phyloP scores from a whole-genome alignment of 2,329 filamentous ascomycete species.

The Xylariaceae sp. region DNA sequence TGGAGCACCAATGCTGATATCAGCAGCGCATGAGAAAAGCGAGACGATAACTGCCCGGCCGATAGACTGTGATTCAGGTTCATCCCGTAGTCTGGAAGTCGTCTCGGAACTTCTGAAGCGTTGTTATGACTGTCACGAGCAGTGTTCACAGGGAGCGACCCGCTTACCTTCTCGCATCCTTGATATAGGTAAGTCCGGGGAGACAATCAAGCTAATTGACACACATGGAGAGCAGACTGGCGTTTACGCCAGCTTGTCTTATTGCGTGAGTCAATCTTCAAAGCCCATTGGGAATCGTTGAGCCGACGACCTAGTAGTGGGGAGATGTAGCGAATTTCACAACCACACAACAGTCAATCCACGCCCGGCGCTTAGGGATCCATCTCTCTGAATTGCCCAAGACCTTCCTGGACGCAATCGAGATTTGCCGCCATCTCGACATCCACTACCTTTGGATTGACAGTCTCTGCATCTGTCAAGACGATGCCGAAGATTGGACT shows the following conservation, averaged over 20 bases:
- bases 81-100: constrained; percentile 1
- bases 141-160: background rate
- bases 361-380: background rate
- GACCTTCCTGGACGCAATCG: constrained; percentile 1
- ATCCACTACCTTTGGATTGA: constrained; percentile 3
- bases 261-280: constrained; percentile 6
- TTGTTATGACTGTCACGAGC: constrained; percentile 1
- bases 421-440: background rate
- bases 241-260: constrained; percentile 14
- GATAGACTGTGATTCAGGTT: constrained; percentile 2
- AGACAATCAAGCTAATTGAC: constrained; percentile 11
- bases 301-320: background rate
- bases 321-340: background rate
- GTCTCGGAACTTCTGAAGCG: background rate
- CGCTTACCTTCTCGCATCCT: constrained; percentile 8
- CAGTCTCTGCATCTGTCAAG: constrained; percentile 2
- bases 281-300: background rate
- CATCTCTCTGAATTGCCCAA: constrained; percentile 4
- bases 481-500: constrained; percentile 1
- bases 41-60: constrained; percentile 1
- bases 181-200: constrained; percentile 6
- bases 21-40: background rate
- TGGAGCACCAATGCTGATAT: background rate
- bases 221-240: constrained; percentile 1
- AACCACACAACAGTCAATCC: background rate